Evolutionary conservation across 768 basidiomycete species (phyloP).

Genomic region (Pisolithus tinctorius): DNA sequence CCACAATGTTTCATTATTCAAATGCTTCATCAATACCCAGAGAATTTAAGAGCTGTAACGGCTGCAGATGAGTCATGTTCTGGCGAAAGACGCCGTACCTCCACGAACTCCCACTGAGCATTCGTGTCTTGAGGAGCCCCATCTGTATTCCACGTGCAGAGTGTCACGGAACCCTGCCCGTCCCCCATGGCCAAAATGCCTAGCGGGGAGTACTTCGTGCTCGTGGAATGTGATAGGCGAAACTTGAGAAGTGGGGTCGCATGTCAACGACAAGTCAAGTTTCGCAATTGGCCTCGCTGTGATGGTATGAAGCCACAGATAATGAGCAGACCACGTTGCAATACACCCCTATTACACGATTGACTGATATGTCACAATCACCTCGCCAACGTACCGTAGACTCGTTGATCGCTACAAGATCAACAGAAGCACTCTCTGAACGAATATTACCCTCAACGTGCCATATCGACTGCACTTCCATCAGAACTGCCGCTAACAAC

Average conservation of each 20-base stretch:
- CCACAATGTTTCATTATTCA: slow-evolving; percentile 18
- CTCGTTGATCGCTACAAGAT: slow-evolving; percentile 75
- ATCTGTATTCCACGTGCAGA: slow-evolving; percentile 84
- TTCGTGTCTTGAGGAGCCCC: slow-evolving; percentile 59
- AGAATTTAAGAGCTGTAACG: slow-evolving; percentile 75
- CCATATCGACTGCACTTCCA: slow-evolving; percentile 74
- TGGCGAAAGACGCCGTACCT: slow-evolving; percentile 60
- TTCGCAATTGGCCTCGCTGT: slow-evolving; percentile 78
- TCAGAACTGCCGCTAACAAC: slow-evolving; percentile 81
- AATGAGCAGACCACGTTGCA: slow-evolving; percentile 68
- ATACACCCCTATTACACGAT: slow-evolving; percentile 65
- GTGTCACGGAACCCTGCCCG: slow-evolving; percentile 64
- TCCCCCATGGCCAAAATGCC: slow-evolving; percentile 80
- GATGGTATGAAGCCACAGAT: slow-evolving; percentile 77
- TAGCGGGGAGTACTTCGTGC: slow-evolving; percentile 75
- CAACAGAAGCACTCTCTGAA: slow-evolving; percentile 39
- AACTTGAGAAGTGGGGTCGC: slow-evolving; percentile 43
- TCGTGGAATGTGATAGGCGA: slow-evolving; percentile 83
- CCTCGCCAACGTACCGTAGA: slow-evolving; percentile 56
- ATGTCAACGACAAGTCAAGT: slow-evolving; percentile 49
- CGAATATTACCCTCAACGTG: slow-evolving; percentile 35
- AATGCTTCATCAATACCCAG: slow-evolving; percentile 43
- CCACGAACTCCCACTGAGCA: slow-evolving; percentile 71
- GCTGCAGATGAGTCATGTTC: slow-evolving; percentile 34
- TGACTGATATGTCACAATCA: background rate